Evolutionary conservation across 176 grass and related monocot species (phyloP).

Genomic region (Rhipidocladum racemiflorum): DNA sequence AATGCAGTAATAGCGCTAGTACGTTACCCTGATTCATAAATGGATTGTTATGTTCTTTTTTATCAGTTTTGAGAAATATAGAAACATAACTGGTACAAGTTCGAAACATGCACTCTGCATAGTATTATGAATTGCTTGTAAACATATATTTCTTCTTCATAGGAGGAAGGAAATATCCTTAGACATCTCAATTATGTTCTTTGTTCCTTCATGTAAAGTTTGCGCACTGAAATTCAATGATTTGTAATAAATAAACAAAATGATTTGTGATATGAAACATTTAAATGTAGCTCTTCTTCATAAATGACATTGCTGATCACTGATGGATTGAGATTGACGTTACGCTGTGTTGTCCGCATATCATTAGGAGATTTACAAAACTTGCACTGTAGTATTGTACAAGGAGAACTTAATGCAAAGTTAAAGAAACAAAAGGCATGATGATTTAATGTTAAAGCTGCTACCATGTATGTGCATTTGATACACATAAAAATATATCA

Average conservation of each 20-base stretch:
- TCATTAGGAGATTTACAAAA: neutral
- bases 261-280: neutral
- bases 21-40: neutral
- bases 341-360: neutral
- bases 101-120: neutral
- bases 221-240: neutral
- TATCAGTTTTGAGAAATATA: neutral
- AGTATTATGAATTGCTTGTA: neutral
- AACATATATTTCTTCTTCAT: neutral
- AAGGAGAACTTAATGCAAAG: neutral
- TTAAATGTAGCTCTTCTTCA: neutral
- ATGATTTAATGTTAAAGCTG: neutral
- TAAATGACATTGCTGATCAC: neutral
- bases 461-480: neutral
- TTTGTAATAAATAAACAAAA: neutral
- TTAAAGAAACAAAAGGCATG: neutral
- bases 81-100: neutral
- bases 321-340: neutral
- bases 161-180: neutral
- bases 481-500: neutral
- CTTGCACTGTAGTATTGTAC: neutral
- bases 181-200: neutral
- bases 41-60: neutral
- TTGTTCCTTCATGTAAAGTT: neutral
- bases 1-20: neutral